These are phyloP conservation scores for Hypoxylon cercidicola DNA, from an alignment of 495 filamentous ascomycete genomes.

Conservation along the genomic window DNA sequence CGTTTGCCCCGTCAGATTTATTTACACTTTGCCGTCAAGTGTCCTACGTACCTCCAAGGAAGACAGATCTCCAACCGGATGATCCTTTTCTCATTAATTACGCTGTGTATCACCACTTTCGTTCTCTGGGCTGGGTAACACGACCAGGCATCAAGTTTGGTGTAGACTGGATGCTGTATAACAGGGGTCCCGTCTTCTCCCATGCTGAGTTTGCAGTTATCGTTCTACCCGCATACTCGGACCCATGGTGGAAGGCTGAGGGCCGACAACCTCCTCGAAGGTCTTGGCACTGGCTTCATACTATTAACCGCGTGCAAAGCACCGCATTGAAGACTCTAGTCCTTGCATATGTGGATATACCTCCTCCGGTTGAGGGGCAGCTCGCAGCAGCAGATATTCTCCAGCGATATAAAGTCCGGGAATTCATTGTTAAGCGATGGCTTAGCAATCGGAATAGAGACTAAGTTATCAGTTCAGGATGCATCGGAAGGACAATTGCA, in stretches of 20 bases:
- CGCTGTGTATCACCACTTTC: constrained; percentile 93
- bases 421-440: constrained; percentile 85
- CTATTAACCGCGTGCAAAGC: constrained; percentile 87
- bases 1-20: constrained; percentile 63
- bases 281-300: constrained; percentile 93
- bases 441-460: constrained; percentile 75
- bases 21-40: constrained; percentile 72
- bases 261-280: constrained; percentile 55
- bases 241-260: constrained; percentile 75
- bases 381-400: constrained; percentile 65
- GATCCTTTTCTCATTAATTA: constrained; percentile 90
- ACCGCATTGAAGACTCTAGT: constrained; percentile 91
- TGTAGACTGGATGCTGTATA: constrained; percentile 92
- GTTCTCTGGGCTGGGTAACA: constrained; percentile 95
- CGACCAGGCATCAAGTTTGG: constrained; percentile 94
- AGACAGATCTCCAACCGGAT: constrained; percentile 64
- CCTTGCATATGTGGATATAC: constrained; percentile 89
- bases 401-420: constrained; percentile 78
- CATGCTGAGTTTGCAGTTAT: constrained; percentile 93
- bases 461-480: constrained; percentile 10
- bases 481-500: constrained; percentile 11
- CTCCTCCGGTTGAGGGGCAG: constrained; percentile 67
- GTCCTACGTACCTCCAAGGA: constrained; percentile 73
- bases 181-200: constrained; percentile 91
- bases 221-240: constrained; percentile 82